Conservation (phyloP, 2,329 filamentous ascomycete genomes). For the Monosporascus sp. region DNA sequence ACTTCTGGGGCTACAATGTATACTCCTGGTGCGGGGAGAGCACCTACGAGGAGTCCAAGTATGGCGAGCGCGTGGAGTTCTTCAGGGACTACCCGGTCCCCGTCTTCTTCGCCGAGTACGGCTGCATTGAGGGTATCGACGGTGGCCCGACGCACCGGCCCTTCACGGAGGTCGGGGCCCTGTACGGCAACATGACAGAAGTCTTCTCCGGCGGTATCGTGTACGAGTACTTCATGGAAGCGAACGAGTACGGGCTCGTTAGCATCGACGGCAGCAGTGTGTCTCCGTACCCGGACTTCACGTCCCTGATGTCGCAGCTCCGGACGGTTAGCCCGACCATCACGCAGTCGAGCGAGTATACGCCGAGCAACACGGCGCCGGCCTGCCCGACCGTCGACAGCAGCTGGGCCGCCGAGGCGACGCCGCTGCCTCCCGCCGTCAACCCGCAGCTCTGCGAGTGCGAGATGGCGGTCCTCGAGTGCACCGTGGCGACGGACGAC, state of each 20-base stretch:
- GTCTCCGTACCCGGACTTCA: constrained; percentile 69
- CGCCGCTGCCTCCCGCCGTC: constrained; percentile 73
- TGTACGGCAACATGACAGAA: constrained; percentile 77
- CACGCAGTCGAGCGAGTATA: constrained; percentile 65
- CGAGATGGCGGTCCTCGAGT: constrained; percentile 72
- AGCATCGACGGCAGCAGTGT: constrained; percentile 54
- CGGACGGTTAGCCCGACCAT: constrained; percentile 61
- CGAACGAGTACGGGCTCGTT: constrained; percentile 83
- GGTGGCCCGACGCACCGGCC: constrained; percentile 59
- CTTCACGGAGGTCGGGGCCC: constrained; percentile 79
- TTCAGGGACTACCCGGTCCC: constrained; percentile 88
- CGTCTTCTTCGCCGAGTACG: constrained; percentile 98
- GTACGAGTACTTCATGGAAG: constrained; percentile 96
- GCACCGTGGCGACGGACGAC: constrained; percentile 56
- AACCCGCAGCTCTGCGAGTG: constrained; percentile 77
- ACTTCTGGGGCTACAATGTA: constrained; percentile 99
- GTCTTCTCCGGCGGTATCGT: constrained; percentile 97
- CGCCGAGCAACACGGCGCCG: constrained; percentile 63
- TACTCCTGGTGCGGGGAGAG: constrained; percentile 98
- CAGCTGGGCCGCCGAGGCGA: constrained; percentile 64
- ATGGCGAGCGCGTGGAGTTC: constrained; percentile 75
- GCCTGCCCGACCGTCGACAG: constrained; percentile 63
- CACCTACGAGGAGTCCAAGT: constrained; percentile 71
- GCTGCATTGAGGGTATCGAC: constrained; percentile 67
- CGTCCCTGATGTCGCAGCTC: constrained; percentile 65